Evolutionary conservation across 2,329 filamentous ascomycete species (phyloP).

Genomic region (Stylonectria norvegica): DNA sequence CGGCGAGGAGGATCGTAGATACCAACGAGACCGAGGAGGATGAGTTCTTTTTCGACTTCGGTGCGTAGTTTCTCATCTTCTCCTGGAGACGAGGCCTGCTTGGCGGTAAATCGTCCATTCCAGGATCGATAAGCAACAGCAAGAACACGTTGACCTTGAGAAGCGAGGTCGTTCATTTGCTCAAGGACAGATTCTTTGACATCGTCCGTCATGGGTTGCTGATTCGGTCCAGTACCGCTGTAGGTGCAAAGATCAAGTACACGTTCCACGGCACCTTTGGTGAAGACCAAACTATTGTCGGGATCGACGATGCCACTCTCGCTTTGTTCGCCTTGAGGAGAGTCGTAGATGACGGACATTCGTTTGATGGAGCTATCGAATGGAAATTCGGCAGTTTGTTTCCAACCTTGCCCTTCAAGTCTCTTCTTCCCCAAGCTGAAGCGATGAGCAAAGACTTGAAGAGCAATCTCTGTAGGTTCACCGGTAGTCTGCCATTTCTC

Average conservation of each 20-base stretch:
- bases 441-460: constrained; percentile 71
- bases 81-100: constrained; percentile 30
- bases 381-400: constrained; percentile 67
- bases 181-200: constrained; percentile 47
- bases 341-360: constrained; percentile 72
- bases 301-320: constrained; percentile 38
- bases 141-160: constrained; percentile 68
- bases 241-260: constrained; percentile 54
- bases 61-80: constrained; percentile 51
- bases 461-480: constrained; percentile 71
- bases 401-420: constrained; percentile 54
- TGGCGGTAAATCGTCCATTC: constrained; percentile 46
- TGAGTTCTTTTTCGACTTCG: constrained; percentile 64
- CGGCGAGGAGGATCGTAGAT: constrained; percentile 83
- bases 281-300: constrained; percentile 52
- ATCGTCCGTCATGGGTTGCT: constrained; percentile 48
- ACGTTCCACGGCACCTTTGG: constrained; percentile 61
- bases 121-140: constrained; percentile 64
- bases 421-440: constrained; percentile 58
- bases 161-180: constrained; percentile 58
- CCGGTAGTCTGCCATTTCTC: constrained; percentile 63
- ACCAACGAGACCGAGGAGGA: constrained; percentile 76
- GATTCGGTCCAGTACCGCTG: constrained; percentile 41
- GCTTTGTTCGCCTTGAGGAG: constrained; percentile 38
- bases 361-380: constrained; percentile 76